Evolutionary conservation across 2,329 filamentous ascomycete genomes (phyloP).

Genomic region (Colletotrichum chlorophyti): DNA sequence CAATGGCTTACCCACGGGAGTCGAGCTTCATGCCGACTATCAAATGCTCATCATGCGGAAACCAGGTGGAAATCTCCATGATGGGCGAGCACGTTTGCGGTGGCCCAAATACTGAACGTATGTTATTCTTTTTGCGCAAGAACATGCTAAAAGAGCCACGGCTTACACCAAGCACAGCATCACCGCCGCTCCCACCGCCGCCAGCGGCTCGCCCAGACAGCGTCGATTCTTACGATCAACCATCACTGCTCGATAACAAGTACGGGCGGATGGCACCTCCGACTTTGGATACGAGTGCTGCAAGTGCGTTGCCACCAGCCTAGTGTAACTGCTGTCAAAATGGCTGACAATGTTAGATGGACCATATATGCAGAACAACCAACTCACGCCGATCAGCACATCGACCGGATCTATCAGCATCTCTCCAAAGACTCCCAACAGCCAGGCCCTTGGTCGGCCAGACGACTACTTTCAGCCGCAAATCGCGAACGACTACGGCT

Average conservation of each 20-base stretch:
- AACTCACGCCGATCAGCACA: slow-evolving; percentile 70
- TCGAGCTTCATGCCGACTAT: slow-evolving; percentile 80
- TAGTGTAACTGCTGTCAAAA: background rate
- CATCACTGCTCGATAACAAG: slow-evolving; percentile 41
- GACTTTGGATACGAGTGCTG: slow-evolving; percentile 57
- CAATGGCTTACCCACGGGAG: slow-evolving; percentile 62
- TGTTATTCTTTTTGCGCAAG: slow-evolving; percentile 12
- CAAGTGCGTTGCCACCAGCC: slow-evolving; percentile 51
- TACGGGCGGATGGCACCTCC: slow-evolving; percentile 49
- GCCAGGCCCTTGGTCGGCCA: slow-evolving; percentile 47
- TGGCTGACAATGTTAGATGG: slow-evolving; percentile 55
- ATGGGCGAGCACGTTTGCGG: slow-evolving; percentile 86
- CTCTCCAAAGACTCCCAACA: slow-evolving; percentile 67
- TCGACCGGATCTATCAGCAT: slow-evolving; percentile 64
- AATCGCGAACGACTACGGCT: slow-evolving; percentile 50
- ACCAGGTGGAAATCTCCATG: slow-evolving; percentile 80
- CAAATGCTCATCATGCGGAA: slow-evolving; percentile 84
- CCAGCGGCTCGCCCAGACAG: slow-evolving; percentile 39
- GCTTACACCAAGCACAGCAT: slow-evolving; percentile 33
- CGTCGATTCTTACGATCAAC: slow-evolving; percentile 35
- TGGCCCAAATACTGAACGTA: slow-evolving; percentile 52
- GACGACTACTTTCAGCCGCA: slow-evolving; percentile 54
- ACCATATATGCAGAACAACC: slow-evolving; percentile 59
- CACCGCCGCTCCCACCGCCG: slow-evolving; percentile 49
- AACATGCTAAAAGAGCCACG: slow-evolving; percentile 15